Conservation (phyloP, 2,329 filamentous ascomycete species). For the Aureobasidium vineae region DNA sequence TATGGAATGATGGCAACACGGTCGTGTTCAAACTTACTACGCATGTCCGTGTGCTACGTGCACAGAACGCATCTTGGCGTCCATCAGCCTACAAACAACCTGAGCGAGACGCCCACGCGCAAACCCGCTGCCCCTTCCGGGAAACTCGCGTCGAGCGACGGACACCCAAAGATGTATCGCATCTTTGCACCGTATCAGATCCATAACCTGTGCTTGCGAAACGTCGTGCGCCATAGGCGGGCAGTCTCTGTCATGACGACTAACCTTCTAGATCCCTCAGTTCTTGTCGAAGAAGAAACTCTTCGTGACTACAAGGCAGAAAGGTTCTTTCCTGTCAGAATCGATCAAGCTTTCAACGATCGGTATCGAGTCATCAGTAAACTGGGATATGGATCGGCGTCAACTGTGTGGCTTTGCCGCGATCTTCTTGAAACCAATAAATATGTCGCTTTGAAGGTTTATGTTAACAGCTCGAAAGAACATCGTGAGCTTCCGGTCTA, state of each 20-base stretch:
- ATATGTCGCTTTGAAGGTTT: slow-evolving; percentile 41
- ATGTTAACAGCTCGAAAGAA: slow-evolving; percentile 35
- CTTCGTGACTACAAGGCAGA: slow-evolving; percentile 34
- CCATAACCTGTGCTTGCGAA: background rate
- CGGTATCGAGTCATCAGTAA: slow-evolving; percentile 46
- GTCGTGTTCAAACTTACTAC: background rate
- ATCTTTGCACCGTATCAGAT: background rate
- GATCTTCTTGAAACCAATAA: slow-evolving; percentile 37
- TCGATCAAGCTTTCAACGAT: slow-evolving; percentile 38
- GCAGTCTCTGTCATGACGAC: slow-evolving; percentile 1
- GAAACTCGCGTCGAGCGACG: background rate
- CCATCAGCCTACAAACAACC: background rate
- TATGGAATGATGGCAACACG: background rate
- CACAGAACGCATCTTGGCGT: slow-evolving; percentile 4
- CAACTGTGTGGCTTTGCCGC: slow-evolving; percentile 47
- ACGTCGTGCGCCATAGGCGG: slow-evolving; percentile 3
- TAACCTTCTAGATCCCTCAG: slow-evolving; percentile 5
- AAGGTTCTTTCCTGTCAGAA: slow-evolving; percentile 41
- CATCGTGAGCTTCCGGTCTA: slow-evolving; percentile 39
- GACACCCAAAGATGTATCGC: background rate
- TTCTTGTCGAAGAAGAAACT: slow-evolving; percentile 35
- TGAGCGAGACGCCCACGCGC: slow-evolving; percentile 7
- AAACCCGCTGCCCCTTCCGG: background rate
- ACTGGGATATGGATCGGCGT: slow-evolving; percentile 45
- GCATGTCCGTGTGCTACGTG: background rate